Conservation (phyloP, 1,139 yeast genomes). For the Yamadazyma buinensis region DNA sequence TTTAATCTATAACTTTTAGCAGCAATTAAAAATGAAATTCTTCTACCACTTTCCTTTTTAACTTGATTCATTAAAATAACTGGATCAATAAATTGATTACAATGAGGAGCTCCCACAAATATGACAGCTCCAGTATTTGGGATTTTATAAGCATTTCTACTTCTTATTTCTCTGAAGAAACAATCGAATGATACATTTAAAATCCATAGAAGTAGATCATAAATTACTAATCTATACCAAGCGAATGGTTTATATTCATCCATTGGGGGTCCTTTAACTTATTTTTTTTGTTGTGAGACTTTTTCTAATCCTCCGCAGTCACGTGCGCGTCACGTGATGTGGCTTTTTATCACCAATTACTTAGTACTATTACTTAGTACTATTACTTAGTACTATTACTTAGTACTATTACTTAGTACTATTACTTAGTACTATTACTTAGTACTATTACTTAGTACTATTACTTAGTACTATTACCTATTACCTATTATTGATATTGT, state of each 20-base stretch:
- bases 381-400: no score
- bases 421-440: no score
- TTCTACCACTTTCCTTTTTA: slow-evolving; percentile 61
- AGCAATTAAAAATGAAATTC: slow-evolving; percentile 77
- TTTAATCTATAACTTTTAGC: slow-evolving; percentile 67
- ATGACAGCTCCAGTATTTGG: slow-evolving; percentile 85
- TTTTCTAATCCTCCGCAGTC: no score
- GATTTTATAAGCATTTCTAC: slow-evolving; percentile 86
- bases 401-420: no score
- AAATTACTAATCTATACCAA: slow-evolving; percentile 37
- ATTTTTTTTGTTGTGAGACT: no score
- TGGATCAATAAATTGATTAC: slow-evolving; percentile 95
- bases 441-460: no score
- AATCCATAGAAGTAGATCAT: slow-evolving; percentile 49
- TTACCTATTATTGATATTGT: no score
- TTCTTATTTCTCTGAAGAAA: slow-evolving; percentile 85
- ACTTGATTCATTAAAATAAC: slow-evolving; percentile 80
- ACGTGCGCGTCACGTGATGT: neutral
- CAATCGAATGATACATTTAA: slow-evolving; percentile 44
- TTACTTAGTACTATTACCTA: no score
- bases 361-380: no score
- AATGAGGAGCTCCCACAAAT: slow-evolving; percentile 97
- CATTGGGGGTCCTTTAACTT: no score
- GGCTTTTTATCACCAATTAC: no score
- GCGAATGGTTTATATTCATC: slow-evolving; percentile 11